These are phyloP conservation scores for Calocybe cyanea DNA, from an alignment of 768 basidiomycete genomes.

Conservation along the genomic window DNA sequence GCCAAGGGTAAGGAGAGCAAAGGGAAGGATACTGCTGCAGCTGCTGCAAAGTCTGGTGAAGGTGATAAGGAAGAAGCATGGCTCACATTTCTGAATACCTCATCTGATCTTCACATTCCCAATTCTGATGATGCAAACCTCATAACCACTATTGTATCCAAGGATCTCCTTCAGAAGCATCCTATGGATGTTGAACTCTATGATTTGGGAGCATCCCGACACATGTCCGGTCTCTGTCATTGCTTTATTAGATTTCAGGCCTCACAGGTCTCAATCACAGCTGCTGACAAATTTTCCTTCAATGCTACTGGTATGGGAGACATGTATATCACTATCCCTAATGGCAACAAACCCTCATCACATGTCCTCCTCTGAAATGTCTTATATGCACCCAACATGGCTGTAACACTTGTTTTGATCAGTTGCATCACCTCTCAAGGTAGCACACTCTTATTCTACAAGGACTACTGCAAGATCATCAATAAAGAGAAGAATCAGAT, in stretches of 20 bases:
- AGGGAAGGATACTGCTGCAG: slow-evolving; percentile 2
- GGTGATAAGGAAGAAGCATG: slow-evolving; percentile 11
- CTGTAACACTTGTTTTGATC: slow-evolving; percentile 12
- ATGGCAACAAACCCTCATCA: slow-evolving; percentile 10
- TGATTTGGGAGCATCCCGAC: slow-evolving; percentile 15
- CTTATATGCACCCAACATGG: no score
- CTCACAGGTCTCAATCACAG: slow-evolving; percentile 16
- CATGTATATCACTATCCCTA: slow-evolving; percentile 20
- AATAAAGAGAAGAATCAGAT: neutral
- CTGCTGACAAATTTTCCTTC: slow-evolving; percentile 21
- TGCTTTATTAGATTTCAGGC: slow-evolving; percentile 18
- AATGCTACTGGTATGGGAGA: slow-evolving; percentile 19
- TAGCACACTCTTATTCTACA: neutral
- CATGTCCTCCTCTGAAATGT: slow-evolving; percentile 17
- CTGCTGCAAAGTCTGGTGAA: slow-evolving; percentile 13
- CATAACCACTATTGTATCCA: no score
- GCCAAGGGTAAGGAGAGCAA: slow-evolving; percentile 10
- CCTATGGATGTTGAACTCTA: no score
- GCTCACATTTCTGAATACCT: neutral
- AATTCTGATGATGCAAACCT: neutral
- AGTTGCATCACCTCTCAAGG: neutral
- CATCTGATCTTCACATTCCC: neutral
- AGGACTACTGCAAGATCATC: neutral
- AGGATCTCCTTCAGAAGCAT: no score
- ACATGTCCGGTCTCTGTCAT: slow-evolving; percentile 13